These are phyloP conservation scores for Apiotrichum porosum DNA, from an alignment of 1,284 basidiomycete species.

Conservation along the genomic window DNA sequence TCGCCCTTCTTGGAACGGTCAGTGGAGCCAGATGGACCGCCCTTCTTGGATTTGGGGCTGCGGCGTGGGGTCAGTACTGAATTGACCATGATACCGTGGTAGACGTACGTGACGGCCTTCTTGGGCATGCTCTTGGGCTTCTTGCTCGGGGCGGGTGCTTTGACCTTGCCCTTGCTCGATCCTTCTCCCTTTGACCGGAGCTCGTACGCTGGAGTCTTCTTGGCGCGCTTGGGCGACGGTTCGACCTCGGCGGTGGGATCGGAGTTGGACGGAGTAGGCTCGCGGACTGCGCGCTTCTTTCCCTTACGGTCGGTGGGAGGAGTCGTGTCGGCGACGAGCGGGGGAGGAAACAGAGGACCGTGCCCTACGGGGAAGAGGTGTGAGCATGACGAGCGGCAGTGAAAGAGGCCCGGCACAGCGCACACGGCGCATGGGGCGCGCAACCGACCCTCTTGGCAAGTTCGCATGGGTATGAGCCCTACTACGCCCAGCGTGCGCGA, in stretches of 20 bases:
- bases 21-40: slow-evolving; percentile 11
- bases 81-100: no score
- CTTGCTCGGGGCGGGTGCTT: slow-evolving; percentile 26
- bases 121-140: slow-evolving; percentile 36
- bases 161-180: slow-evolving; percentile 31
- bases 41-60: slow-evolving; percentile 31
- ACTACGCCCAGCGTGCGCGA: no score
- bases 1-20: slow-evolving; percentile 41
- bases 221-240: slow-evolving; percentile 15
- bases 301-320: slow-evolving; percentile 35
- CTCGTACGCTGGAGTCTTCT: slow-evolving; percentile 11
- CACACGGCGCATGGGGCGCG: no score
- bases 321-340: background rate
- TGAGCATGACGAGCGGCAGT: background rate
- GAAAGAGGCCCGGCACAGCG: no score
- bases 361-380: background rate
- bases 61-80: no score
- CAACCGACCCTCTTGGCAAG: no score
- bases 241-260: slow-evolving; percentile 14
- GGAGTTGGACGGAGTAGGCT: slow-evolving; percentile 8
- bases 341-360: slow-evolving; percentile 4
- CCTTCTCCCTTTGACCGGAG: slow-evolving; percentile 10
- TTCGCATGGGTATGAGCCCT: no score
- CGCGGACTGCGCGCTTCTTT: slow-evolving; percentile 34
- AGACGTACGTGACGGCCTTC: slow-evolving; percentile 30